A percentile compares a stretch with the other conserved stretches of the same genome.
Evolutionary conservation across 768 basidiomycete genomes (phyloP).

Genomic region (Bullera alba): DNA sequence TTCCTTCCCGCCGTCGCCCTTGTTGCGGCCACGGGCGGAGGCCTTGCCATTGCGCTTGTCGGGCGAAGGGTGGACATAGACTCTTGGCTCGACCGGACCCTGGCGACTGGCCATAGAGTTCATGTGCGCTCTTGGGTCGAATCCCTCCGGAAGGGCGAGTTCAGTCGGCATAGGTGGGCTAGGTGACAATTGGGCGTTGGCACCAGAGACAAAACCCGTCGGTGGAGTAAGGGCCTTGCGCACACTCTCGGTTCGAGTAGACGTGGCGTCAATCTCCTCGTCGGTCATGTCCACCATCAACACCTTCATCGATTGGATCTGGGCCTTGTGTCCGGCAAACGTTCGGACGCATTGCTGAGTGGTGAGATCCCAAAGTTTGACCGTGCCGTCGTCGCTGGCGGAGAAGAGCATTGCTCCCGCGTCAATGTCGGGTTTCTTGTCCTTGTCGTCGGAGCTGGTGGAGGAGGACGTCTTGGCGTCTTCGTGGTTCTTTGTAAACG

Average conservation of each 20-base stretch:
- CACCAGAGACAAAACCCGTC: conserved; percentile 5
- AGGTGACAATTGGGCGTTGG: not conserved
- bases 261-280: conserved; percentile 17
- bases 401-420: conserved; percentile 95
- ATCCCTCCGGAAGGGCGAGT: conserved; percentile 15
- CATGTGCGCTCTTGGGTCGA: conserved; percentile 22
- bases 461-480: not conserved
- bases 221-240: not conserved
- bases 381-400: conserved; percentile 87
- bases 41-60: too few relatives aligned
- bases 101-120: conserved; percentile 4
- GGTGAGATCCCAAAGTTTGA: conserved; percentile 89
- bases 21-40: not conserved
- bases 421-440: conserved; percentile 33
- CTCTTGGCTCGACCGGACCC: conserved; percentile 19
- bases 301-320: conserved; percentile 84
- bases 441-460: conserved; percentile 1
- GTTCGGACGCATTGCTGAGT: conserved; percentile 70
- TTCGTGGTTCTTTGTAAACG: conserved; percentile 9
- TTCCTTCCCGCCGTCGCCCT: not conserved
- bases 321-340: conserved; percentile 83
- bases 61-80: conserved; percentile 20
- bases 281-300: conserved; percentile 54
- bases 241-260: conserved; percentile 9
- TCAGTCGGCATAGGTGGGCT: conserved; percentile 3